Evolutionary conservation across 176 grass and related monocot species (phyloP).

Genomic region (Oryza officinalis): DNA sequence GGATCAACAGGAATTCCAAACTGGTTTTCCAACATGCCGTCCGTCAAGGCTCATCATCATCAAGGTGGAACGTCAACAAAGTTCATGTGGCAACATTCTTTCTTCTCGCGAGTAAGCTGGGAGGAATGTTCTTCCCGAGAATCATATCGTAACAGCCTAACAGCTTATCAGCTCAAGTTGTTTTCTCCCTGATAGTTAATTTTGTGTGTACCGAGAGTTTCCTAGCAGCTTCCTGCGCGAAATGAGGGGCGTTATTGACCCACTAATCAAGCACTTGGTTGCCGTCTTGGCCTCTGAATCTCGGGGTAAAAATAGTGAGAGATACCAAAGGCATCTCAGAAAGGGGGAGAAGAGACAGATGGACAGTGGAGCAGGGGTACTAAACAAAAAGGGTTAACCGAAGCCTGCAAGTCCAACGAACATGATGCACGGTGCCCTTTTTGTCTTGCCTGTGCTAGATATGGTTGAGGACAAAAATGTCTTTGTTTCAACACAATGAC

Average conservation of each 20-base stretch:
- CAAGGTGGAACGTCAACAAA: background rate
- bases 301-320: background rate
- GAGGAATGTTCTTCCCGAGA: constrained; percentile 21
- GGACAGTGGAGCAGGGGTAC: background rate
- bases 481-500: background rate
- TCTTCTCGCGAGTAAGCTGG: too few species aligned
- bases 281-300: constrained; percentile 3
- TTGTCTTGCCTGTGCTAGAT: constrained; percentile 38
- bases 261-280: background rate
- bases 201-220: background rate
- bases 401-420: constrained; percentile 8
- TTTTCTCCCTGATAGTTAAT: constrained; percentile 25
- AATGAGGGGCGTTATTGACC: constrained; percentile 21
- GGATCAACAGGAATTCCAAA: background rate
- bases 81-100: background rate
- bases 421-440: constrained; percentile 18
- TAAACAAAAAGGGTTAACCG: background rate
- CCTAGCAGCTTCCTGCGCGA: constrained; percentile 36
- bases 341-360: background rate
- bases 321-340: constrained; percentile 30
- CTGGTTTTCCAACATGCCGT: background rate
- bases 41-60: background rate
- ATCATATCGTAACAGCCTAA: background rate
- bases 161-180: background rate
- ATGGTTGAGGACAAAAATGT: background rate